Evolutionary conservation across 495 filamentous ascomycete species (phyloP), one percentile per base, ranked within the genome.

Genomic region (Talaromyces borbonicus): DNA sequence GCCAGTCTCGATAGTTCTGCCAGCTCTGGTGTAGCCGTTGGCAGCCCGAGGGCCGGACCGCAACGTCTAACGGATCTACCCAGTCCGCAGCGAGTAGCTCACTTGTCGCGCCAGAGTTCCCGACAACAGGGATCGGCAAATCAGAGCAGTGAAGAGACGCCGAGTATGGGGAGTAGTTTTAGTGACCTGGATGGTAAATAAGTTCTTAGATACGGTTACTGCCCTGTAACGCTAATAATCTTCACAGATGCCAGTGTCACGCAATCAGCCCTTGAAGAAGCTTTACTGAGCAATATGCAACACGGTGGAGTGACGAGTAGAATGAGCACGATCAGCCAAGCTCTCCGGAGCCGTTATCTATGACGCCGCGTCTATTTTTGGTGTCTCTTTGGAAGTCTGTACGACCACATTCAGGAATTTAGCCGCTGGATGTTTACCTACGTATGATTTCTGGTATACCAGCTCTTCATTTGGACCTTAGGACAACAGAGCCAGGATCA

Each of bases 121-220:
- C 66, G 66, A 11, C 65, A 62, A 30, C 77, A 74, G 42, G 66
- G 71, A 8, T 74, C 71, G 23, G 75, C 68, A 11, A 72, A 77
- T 42, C 83, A 87, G 30, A 74, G 79, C 5, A 94, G 87, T 53
- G 88, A 94, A 49, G 88, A 81, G 2, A 89, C 86, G 1, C 92
- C 89, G 0, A 98, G 93, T 53, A 97, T 97, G 85, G 88, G 90
- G 1, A 95, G 89, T 57, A 95, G 90, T 59, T 98, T 94, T 57
- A 95, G 90, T 61, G 92, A 98, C 67, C 70, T 98, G 22, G 93
- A 97, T 62, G 88, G 87, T 90, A 72, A 50, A 72, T n/a, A 7
- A 7, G 24, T 35, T 49, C 35, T 41, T 26, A n/a, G n/a, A n/a
- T n/a, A n/a, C n/a, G n/a, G n/a, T 45, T 19, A 18, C 8, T 6